These are phyloP conservation scores for Kwoniella sp. DNA, from an alignment of 768 basidiomycete genomes.

Conservation along the genomic window DNA sequence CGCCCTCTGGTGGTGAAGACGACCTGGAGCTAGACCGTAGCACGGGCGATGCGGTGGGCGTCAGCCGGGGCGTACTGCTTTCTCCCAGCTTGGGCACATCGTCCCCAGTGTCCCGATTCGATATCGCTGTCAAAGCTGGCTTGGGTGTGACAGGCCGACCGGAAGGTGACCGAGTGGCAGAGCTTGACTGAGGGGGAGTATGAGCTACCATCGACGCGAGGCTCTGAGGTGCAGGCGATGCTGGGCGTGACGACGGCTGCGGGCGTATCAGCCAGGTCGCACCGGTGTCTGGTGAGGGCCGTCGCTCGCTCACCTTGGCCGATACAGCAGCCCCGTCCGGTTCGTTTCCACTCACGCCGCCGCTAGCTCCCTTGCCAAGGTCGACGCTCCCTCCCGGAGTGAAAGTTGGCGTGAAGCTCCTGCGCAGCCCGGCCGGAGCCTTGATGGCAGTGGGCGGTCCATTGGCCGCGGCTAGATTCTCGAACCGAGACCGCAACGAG, in stretches of 20 bases:
- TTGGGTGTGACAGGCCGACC: slow-evolving; percentile 16
- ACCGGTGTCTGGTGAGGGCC: no score
- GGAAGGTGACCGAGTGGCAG: not conserved
- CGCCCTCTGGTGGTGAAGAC: no score
- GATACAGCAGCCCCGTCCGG: no score
- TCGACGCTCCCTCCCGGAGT: slow-evolving; percentile 3
- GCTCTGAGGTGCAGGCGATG: slow-evolving; percentile 4
- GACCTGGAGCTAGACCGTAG: slow-evolving; percentile 2
- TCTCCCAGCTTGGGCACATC: no score
- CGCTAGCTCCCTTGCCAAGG: not conserved
- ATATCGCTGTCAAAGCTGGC: not conserved
- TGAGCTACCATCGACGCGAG: not conserved
- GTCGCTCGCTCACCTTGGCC: no score
- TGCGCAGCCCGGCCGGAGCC: not conserved
- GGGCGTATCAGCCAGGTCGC: no score
- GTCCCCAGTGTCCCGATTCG: no score
- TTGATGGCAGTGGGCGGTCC: not conserved
- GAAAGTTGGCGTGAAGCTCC: no score
- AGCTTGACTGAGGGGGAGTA: not conserved
- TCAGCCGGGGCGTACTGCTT: no score
- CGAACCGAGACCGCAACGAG: slow-evolving; percentile 34
- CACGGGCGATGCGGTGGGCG: not conserved
- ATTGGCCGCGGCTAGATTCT: slow-evolving; percentile 27
- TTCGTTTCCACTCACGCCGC: not conserved
- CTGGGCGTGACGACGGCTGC: slow-evolving; percentile 1